Evolutionary conservation across 306 rosid species (phyloP).

Genomic region (Cicer bijugum): DNA sequence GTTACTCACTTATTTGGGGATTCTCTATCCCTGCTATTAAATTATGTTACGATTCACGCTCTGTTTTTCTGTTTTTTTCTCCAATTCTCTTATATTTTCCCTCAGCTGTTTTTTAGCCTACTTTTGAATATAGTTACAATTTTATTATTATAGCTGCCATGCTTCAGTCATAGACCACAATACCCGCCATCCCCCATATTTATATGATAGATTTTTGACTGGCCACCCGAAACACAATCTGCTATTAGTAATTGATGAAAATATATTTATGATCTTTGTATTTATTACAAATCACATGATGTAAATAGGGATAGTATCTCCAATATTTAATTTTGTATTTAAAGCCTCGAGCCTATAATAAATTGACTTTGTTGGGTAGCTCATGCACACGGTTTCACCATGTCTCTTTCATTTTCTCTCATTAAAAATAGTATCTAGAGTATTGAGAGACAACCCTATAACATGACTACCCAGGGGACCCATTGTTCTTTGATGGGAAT

Average conservation of each 20-base stretch:
- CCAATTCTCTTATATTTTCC: neutral
- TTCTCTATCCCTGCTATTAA: neutral
- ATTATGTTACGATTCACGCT: neutral
- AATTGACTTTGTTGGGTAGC: no score
- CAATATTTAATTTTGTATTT: no score
- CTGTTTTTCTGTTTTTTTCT: neutral
- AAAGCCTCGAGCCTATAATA: no score
- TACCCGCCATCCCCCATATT: neutral
- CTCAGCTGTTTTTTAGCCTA: neutral
- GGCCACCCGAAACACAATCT: neutral
- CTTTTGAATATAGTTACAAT: neutral
- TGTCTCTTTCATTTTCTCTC: no score
- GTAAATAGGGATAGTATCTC: no score
- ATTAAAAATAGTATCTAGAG: no score
- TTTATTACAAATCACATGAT: no score
- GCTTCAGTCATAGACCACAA: neutral
- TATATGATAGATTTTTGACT: neutral
- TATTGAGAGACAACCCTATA: no score
- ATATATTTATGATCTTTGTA: no score
- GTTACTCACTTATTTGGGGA: neutral
- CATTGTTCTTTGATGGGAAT: no score
- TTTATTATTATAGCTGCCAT: neutral
- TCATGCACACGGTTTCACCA: no score
- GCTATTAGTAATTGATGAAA: neutral
- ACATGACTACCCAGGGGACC: no score